Evolutionary conservation across 2,329 filamentous ascomycete genomes (phyloP), one percentile per base, ranked within the genome.

Genomic region (Pleoardoris graminearum): DNA sequence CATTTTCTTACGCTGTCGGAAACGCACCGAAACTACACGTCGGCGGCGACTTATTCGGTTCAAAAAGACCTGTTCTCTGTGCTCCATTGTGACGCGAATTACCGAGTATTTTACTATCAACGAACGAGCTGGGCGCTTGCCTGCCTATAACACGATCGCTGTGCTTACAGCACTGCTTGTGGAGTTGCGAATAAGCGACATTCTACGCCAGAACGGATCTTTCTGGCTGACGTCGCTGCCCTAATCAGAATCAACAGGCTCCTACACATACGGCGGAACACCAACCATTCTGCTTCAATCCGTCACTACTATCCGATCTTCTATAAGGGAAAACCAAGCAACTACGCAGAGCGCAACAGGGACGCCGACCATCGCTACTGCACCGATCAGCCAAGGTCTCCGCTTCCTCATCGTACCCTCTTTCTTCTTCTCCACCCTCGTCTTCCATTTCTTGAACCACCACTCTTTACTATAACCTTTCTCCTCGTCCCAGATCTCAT

Each of bases 371-470:
- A 48, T 30, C 5, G 45, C 42, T 7, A 53, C 19, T 1, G 22
- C 17, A 22, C 50, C 54, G 4, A 56, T 21, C 30, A 48, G 10
- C 30, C 48, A 41, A 17, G n/a, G 22, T 16, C 39, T 19, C n/a
- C 47, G 46, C 11, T 33, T 25, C n/a, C 3, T 47, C 11, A 12
- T 22, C 3, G n/a, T 8, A 3, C 36, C 23, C 8, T 37, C 29
- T 25, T 16, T 50, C 37, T 48, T 47, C 30, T 27, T 35, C 38
- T 56, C 54, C 5, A 53, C 54, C 16, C 36, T 53, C n/a, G 17
- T 27, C 37, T 45, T 53, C 54, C 54, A 53, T n/a, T 37, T 16
- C 12, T 27, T 36, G 41, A 56, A 53, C 49, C 54, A 50, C 54
- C 54, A 56, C 14, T 43, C 22, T 14, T 39, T 17, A 22, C 12